Percentiles rank a stretch among this genome's conserved stretches.
These are phyloP conservation scores for Aristolochia californica DNA, from an alignment of 164 flowering plant genomes.

Conservation along the genomic window DNA sequence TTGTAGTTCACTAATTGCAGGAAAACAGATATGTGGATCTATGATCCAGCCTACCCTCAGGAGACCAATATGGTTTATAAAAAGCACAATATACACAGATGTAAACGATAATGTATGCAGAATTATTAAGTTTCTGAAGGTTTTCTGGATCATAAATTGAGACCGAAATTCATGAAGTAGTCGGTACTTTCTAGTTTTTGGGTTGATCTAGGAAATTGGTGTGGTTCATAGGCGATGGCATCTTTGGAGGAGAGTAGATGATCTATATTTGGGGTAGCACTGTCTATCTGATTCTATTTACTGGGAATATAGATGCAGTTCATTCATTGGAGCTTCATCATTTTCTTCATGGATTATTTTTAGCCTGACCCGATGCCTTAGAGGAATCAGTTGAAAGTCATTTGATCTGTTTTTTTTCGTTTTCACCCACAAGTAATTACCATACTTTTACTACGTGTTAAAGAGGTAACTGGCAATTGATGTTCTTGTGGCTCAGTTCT, in stretches of 20 bases:
- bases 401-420: too few species aligned
- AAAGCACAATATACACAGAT: constrained; percentile 87
- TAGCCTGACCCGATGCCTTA: too few species aligned
- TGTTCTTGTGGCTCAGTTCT: too few species aligned
- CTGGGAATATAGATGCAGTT: too few species aligned
- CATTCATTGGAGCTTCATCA: too few species aligned
- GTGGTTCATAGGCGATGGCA: constrained; percentile 98
- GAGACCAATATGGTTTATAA: constrained; percentile 97
- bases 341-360: too few species aligned
- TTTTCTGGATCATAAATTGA: neutral
- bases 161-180: neutral
- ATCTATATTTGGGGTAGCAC: constrained; percentile 83
- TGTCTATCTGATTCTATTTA: neutral
- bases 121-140: neutral
- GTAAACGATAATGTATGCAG: constrained; percentile 77
- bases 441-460: too few species aligned
- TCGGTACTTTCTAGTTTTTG: neutral
- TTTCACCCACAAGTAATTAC: too few species aligned
- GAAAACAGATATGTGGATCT: constrained; percentile 82
- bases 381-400: too few species aligned
- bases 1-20: constrained; percentile 30
- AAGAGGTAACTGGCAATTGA: too few species aligned
- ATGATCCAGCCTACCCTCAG: constrained; percentile 80
- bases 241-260: constrained; percentile 96
- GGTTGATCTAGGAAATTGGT: constrained; percentile 63